Evolutionary conservation across 2,329 filamentous ascomycete species (phyloP).

Genomic region (Verticillium klebahnii): DNA sequence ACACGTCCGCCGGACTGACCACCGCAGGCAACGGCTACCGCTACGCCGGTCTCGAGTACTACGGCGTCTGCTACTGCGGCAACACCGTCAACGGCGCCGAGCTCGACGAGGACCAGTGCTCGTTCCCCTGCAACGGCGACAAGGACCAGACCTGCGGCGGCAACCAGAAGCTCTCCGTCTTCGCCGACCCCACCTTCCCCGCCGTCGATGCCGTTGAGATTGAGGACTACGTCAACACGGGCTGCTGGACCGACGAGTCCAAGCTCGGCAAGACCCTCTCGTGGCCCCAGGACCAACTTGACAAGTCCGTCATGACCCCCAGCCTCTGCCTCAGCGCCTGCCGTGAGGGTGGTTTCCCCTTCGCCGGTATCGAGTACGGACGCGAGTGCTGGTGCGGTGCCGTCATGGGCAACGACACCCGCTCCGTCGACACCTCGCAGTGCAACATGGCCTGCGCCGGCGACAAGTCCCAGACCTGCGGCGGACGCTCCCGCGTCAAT

Average conservation of each 20-base stretch:
- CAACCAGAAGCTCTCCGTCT: constrained; percentile 40
- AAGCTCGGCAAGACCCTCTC: constrained; percentile 37
- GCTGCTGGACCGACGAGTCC: constrained; percentile 52
- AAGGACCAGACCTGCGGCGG: constrained; percentile 41
- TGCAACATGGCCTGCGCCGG: constrained; percentile 52
- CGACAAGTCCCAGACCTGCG: constrained; percentile 35
- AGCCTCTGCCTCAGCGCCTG: constrained; percentile 38
- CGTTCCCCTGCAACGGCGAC: constrained; percentile 48
- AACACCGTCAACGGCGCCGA: constrained; percentile 47
- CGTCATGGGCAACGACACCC: constrained; percentile 44
- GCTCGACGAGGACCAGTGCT: constrained; percentile 50
- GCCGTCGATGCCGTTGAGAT: constrained; percentile 38
- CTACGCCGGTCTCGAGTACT: constrained; percentile 46
- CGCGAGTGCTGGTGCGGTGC: constrained; percentile 40
- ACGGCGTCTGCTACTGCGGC: constrained; percentile 49
- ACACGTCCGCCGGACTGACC: not conserved
- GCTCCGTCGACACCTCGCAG: constrained; percentile 25
- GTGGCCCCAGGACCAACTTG: constrained; percentile 34
- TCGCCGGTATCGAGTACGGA: constrained; percentile 43
- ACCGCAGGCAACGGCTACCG: constrained; percentile 39
- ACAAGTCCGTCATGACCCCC: constrained; percentile 32
- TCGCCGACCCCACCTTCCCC: constrained; percentile 43
- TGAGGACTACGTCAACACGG: constrained; percentile 52
- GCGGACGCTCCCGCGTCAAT: constrained; percentile 35
- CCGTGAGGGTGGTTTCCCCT: constrained; percentile 37